Conservation (phyloP, 2,329 filamentous ascomycete genomes). For the Zymoseptoria passerinii region DNA sequence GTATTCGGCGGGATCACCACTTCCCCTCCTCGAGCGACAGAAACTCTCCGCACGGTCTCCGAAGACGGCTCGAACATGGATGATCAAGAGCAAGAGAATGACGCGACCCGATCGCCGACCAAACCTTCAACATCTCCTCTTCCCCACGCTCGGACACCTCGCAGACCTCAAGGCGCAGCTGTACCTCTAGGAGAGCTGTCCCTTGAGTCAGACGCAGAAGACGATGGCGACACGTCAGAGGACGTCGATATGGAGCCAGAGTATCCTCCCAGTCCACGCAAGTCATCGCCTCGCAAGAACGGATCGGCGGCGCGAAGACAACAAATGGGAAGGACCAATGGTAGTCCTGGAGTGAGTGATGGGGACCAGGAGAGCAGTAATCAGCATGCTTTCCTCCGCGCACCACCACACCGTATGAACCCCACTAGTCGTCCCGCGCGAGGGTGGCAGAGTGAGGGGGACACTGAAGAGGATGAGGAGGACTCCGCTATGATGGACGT, state of each 20-base stretch:
- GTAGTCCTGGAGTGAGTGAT: constrained; percentile 4
- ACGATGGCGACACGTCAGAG: constrained; percentile 12
- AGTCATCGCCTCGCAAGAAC: constrained; percentile 22
- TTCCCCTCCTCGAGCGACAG: constrained; percentile 1
- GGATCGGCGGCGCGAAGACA: constrained; percentile 18
- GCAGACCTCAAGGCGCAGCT: constrained; percentile 23
- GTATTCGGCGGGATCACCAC: constrained; percentile 10
- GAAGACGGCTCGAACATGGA: constrained; percentile 29
- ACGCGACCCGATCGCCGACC: constrained; percentile 36
- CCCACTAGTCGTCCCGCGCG: no score
- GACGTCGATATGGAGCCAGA: constrained; percentile 26
- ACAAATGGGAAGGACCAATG: neutral
- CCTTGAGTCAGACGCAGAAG: constrained; percentile 17
- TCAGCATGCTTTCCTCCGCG: constrained; percentile 15
- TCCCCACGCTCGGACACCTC: constrained; percentile 19
- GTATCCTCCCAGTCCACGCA: constrained; percentile 31
- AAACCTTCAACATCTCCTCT: constrained; percentile 27
- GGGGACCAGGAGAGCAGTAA: constrained; percentile 16
- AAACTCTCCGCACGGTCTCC: constrained; percentile 11
- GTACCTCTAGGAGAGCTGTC: constrained; percentile 26
- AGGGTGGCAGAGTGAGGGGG: neutral
- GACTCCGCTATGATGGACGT: constrained; percentile 17
- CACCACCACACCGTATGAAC: constrained; percentile 1
- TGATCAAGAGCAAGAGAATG: constrained; percentile 43
- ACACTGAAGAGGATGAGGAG: constrained; percentile 15